Percentiles rank a stretch among this genome's conserved stretches.
Conservation (phyloP, 495 filamentous ascomycete species). For the Emericellopsis terricola region DNA sequence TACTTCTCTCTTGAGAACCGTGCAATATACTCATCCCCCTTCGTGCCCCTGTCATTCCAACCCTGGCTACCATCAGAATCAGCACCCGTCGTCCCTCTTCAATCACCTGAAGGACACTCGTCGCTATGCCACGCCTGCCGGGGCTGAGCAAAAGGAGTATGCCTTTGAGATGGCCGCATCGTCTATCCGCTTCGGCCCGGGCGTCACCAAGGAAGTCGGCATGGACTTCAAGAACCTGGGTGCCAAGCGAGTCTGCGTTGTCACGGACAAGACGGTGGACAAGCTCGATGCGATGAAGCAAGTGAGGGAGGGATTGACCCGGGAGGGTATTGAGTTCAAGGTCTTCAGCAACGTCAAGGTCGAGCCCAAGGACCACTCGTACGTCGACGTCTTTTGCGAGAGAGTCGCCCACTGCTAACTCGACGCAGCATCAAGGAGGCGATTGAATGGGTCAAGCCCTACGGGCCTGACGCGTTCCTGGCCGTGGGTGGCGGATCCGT, state of each 20-base stretch:
- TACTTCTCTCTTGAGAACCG: slow-evolving; percentile 64
- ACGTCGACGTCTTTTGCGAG: slow-evolving; percentile 9
- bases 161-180: slow-evolving; percentile 97
- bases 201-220: slow-evolving; percentile 90
- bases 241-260: slow-evolving; percentile 68
- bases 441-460: slow-evolving; percentile 64
- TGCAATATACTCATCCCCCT: slow-evolving; percentile 81
- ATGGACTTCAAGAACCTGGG: slow-evolving; percentile 95
- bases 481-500: slow-evolving; percentile 81
- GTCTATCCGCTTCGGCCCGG: slow-evolving; percentile 82
- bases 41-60: slow-evolving; percentile 87
- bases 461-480: slow-evolving; percentile 70
- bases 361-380: slow-evolving; percentile 90
- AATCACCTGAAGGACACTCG: slow-evolving; percentile 10
- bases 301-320: slow-evolving; percentile 55
- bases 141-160: slow-evolving; percentile 76
- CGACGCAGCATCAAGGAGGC: slow-evolving; percentile 56
- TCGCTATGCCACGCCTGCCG: slow-evolving; percentile 51
- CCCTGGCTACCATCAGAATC: slow-evolving; percentile 50
- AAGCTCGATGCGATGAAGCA: slow-evolving; percentile 73
- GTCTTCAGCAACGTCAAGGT: slow-evolving; percentile 62
- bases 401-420: too few species aligned
- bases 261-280: slow-evolving; percentile 68
- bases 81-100: slow-evolving; percentile 37
- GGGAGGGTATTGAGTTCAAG: slow-evolving; percentile 60